These are phyloP conservation scores for Trypanosomatidae sp. DNA, from an alignment of 208 protist genomes.

Conservation along the genomic window DNA sequence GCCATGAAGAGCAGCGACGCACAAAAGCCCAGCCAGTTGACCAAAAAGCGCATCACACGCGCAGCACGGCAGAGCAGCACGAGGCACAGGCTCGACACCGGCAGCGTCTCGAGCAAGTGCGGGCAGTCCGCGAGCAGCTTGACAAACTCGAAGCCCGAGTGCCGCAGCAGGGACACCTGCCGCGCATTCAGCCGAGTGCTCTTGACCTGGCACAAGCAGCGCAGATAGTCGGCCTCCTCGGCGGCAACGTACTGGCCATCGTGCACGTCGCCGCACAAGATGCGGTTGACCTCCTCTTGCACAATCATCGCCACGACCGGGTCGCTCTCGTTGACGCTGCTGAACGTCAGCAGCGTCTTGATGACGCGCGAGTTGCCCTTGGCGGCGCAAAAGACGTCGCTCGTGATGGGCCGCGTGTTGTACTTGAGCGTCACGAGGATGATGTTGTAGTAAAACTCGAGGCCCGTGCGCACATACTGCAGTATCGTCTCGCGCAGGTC, in stretches of 20 bases:
- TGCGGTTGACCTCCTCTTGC: slow-evolving; percentile 52
- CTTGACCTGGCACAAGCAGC: slow-evolving; percentile 35
- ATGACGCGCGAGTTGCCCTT: slow-evolving; percentile 38
- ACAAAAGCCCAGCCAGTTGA: slow-evolving; percentile 43
- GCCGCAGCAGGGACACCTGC: slow-evolving; percentile 55
- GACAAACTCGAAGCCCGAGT: slow-evolving; percentile 74
- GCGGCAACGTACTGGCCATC: slow-evolving; percentile 19
- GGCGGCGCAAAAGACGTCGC: slow-evolving; percentile 40
- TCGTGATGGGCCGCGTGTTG: slow-evolving; percentile 29
- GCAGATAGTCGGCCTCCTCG: slow-evolving; percentile 46
- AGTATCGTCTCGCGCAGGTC: slow-evolving; percentile 57
- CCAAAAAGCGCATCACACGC: slow-evolving; percentile 12
- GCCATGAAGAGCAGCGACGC: slow-evolving; percentile 24
- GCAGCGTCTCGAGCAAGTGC: slow-evolving; percentile 15
- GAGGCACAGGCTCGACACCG: slow-evolving; percentile 5
- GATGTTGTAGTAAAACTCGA: slow-evolving; percentile 67
- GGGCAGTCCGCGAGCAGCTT: slow-evolving; percentile 61
- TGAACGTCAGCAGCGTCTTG: slow-evolving; percentile 43
- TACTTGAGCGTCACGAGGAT: slow-evolving; percentile 69
- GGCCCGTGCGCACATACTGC: slow-evolving; percentile 51
- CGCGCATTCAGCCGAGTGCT: slow-evolving; percentile 30
- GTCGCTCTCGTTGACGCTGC: slow-evolving; percentile 40
- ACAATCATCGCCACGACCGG: slow-evolving; percentile 34
- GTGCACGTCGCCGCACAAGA: slow-evolving; percentile 20
- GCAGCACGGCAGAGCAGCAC: slow-evolving; percentile 10